Conservation (phyloP, 2,329 filamentous ascomycete genomes). For the Pestalotiopsis fici region DNA sequence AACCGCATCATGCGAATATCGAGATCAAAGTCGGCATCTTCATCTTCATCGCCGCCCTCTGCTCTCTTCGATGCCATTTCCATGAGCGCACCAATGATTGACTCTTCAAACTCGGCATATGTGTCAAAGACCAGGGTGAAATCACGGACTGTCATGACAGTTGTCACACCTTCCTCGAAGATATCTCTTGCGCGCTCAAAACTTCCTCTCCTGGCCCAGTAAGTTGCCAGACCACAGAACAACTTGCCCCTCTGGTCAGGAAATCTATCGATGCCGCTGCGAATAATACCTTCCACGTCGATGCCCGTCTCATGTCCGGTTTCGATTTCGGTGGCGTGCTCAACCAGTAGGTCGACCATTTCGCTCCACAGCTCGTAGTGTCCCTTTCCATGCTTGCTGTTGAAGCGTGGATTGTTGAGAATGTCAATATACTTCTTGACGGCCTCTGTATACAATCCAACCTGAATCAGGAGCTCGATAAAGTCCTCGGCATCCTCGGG, state of each 20-base stretch:
- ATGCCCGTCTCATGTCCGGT: conserved; percentile 80
- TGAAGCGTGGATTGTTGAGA: conserved; percentile 86
- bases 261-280: conserved; percentile 88
- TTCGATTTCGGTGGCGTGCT: conserved; percentile 83
- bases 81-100: conserved; percentile 88
- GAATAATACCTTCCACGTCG: conserved; percentile 87
- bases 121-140: conserved; percentile 96
- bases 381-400: conserved; percentile 90
- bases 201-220: conserved; percentile 91
- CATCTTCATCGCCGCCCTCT: conserved; percentile 76
- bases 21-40: conserved; percentile 88
- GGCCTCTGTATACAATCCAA: conserved; percentile 85
- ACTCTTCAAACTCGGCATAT: conserved; percentile 96
- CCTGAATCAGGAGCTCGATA: conserved; percentile 82
- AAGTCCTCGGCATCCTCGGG: conserved; percentile 95
- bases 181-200: conserved; percentile 92
- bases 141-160: conserved; percentile 97
- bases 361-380: conserved; percentile 97
- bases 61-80: conserved; percentile 79
- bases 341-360: conserved; percentile 92
- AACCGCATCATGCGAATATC: conserved; percentile 98
- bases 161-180: conserved; percentile 95
- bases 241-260: conserved; percentile 92
- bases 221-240: conserved; percentile 92
- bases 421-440: conserved; percentile 89